Base-by-base conservation (phyloP, 139 green algal species). In the Nannochloris sp. region DNA sequence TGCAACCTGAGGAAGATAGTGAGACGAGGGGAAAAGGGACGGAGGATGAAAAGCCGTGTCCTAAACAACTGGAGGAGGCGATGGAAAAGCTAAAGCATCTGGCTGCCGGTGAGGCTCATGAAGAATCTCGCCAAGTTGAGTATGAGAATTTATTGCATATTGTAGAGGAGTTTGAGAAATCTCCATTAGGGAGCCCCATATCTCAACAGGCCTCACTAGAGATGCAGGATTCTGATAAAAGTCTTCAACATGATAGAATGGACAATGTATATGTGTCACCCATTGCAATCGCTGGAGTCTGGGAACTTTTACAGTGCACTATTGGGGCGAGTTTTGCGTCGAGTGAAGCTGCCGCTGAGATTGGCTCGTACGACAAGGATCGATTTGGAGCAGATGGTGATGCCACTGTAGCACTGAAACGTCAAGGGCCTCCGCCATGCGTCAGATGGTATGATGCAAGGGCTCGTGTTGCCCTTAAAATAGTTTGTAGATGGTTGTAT, bases 391-490 rank as follows among this genome's bases (percentile, higher is more conserved):
- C 49, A 67, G 11, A 59, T 36, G 44, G 53, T 11, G 50, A 59
- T 29, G 50, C 23, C 6, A 23, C 20, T 30, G 17, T 6, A 30
- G 50, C 20, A 36, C 17, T 44, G 2, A 55, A 50, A 29, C n/a
- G 50, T 28, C 40, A 61, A 49, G 55, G 40, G 5, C 56, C 25
- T 2, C 23, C 62, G 25, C 65, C 56, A 14, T 17, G 10, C 2
- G 40, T 78, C 29, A 64, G 72, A 12, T 88, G 74, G 76, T 94
- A 94, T 63, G 87, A 94, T 60, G 79, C 87, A 2, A 66, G 87
- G 4, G 71, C 76, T 11, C 65, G 87, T 0, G 68, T 79, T 44
- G 83, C 87, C 2, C 69, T 94, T 31, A 77, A 77, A 43, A 70
- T 77, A 2, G 72, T 93, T 3, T 77, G 79, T 17, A 60, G 79